Evolutionary conservation across 352 stramenopile genomes (phyloP), one percentile per base, ranked within the genome.

Genomic region (Globisporangium cystogenes): DNA sequence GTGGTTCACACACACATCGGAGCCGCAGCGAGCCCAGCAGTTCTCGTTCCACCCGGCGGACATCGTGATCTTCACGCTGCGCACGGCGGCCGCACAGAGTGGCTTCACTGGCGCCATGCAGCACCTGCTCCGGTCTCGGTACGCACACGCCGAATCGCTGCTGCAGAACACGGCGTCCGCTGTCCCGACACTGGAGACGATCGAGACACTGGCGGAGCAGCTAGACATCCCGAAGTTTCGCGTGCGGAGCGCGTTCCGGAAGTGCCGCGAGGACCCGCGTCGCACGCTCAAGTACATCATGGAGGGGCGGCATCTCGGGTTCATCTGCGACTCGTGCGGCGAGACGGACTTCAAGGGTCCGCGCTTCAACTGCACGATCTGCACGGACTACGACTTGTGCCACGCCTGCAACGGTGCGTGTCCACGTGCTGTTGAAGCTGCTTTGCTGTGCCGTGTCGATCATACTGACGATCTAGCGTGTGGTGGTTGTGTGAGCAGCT

Each of bases 221-320:
- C 68, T 93, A 31, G 76, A 91, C 41, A 88, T 93, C 27, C 82
- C 76, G 1, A 89, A 87, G 48, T 93, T 91, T 21, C 73, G 82
- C 21, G 72, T 93, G 33, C 77, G 80, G 24, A 93, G 80, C 57
- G 82, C 78, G 37, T 90, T 90, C 54, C 74, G 74, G 48, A 93
- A 91, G 60, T 93, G 82, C 55, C 67, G 72, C 31, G 74, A 93
- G 47, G 74, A 93, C 53, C 72, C 71, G 1, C 62, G 73, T 15
- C 65, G 63, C 4, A 91, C 82, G 16, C 60, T 93, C 45, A 57
- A 66, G 45, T 93, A 89, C 55, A 89, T 93, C 48, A 91, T 93
- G 82, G 80, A 90, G 51, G 82, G 77, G 0, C 70, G 80, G 7
- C 82, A 93, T 47, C 56, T 93, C 12, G 82, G 82, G 0, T 93